Percentiles rank a stretch among this genome's conserved stretches.
phyloP scores from a whole-genome alignment of 2,329 filamentous ascomycete species.

The Aspergillus fumigatus region DNA sequence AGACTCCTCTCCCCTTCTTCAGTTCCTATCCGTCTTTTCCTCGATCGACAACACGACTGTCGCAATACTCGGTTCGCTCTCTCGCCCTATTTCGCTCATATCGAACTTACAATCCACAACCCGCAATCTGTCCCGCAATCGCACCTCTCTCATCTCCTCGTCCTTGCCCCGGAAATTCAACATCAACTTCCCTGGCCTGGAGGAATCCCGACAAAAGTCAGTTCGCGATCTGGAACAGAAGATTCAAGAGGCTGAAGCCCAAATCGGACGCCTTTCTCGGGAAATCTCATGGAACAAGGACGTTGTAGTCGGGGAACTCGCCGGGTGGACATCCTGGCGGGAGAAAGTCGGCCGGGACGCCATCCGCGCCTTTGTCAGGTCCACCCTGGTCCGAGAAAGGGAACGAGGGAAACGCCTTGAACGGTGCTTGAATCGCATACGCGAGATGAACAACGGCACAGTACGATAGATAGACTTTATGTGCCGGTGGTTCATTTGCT shows the following conservation, averaged over 20 bases:
- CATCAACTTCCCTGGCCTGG: conserved; percentile 52
- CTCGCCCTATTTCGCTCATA: conserved; percentile 74
- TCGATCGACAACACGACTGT: conserved; percentile 80
- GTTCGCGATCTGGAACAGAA: conserved; percentile 82
- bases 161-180: conserved; percentile 45
- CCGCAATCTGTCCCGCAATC: conserved; percentile 72
- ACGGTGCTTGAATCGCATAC: conserved; percentile 66
- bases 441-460: conserved; percentile 21
- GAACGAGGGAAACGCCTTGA: conserved; percentile 75
- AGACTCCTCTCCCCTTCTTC: conserved; percentile 67
- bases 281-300: conserved; percentile 91
- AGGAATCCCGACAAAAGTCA: conserved; percentile 78
- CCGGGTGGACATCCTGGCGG: conserved; percentile 89
- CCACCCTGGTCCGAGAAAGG: conserved; percentile 74
- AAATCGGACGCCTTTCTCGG: conserved; percentile 68
- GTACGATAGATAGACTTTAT: conserved; percentile 11
- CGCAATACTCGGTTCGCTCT: conserved; percentile 73
- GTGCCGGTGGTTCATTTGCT: conserved; percentile 3
- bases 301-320: conserved; percentile 84
- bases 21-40: conserved; percentile 71
- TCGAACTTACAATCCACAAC: conserved; percentile 68
- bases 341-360: conserved; percentile 71
- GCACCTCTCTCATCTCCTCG: conserved; percentile 66
- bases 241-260: conserved; percentile 63
- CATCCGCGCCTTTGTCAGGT: conserved; percentile 69